Evolutionary conservation across 805 yeast species (phyloP), one percentile per base, ranked within the genome.

Genomic region (Diddensiella santjacobensis): DNA sequence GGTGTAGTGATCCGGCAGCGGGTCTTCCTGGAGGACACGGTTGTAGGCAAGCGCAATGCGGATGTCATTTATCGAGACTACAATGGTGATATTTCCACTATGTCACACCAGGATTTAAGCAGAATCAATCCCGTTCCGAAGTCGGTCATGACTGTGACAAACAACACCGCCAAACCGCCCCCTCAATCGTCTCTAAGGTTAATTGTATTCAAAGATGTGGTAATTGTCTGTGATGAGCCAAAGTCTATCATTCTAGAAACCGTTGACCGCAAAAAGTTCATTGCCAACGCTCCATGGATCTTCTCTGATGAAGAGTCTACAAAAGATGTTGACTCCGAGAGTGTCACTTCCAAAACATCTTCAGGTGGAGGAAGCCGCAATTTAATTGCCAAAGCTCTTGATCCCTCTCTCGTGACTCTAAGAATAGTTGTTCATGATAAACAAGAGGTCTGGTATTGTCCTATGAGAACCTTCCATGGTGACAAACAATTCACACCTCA

Each of bases 11-110:
- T 56, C 11, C 43, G 42, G 23, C 15, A 40, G 22, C 36, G 45
- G 37, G 52, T 53, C n/a, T 31, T 33, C 10, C 47, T 57, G n/a
- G 49, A 46, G 22, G 55, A 47, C 8, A 31, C 36, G 8, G 31
- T 17, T 22, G 26, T 45, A 2, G 49, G 48, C 24, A 38, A 42
- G 11, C 42, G 43, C 19, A 22, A 42, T 15, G 54, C 50, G 17
- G 59, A 56, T 40, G 52, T 46, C 5, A 39, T 52, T 8, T 52
- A 47, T 20, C 38, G 38, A 6, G 38, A 35, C 18, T 35, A 26
- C 31, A 26, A 26, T 8, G 13, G 31, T 13, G 42, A 42, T 22
- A 8, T 29, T 13, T 23, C 23, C 11, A 22, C 17, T n/a, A 20
- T 11, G 8, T 20, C 35, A 6, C 33, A 30, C 31, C 22, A 35